Evolutionary conservation across 495 filamentous ascomycete genomes (phyloP), one percentile per base, ranked within the genome.

Genomic region (Lophium mytilinum): DNA sequence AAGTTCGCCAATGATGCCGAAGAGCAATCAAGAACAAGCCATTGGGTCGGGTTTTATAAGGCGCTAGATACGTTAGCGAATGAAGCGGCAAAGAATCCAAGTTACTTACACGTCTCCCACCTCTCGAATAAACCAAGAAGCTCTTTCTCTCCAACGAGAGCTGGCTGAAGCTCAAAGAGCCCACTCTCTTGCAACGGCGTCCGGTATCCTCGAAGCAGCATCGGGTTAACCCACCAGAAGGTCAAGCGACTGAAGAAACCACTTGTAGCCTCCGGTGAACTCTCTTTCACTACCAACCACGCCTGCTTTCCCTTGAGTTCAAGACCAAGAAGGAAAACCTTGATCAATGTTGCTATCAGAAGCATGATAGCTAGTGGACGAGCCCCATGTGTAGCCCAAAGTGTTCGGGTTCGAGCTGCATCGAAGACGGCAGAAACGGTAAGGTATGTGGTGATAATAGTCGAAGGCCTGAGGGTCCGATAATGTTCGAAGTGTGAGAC

Each of bases 401-500:
- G 40, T 50, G 55, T 57, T 8, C 55, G 45, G 14, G 50, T 42
- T 47, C 55, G 55, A 21, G 55, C 55, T 34, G 42, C 34, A 37
- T 57, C 35, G 18, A 57, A 57, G 18, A 57, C 12, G 24, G 33
- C 37, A 18, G 55, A 50, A 19, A 57, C 35, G 17, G 30, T 42
- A 9, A 57, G 55, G 47, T 50, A 57, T 14, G 50, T 42, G 36
- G 33, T 21, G 17, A 57, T 48, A 18, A 37, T 34, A 4, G 55
- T 50, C n/a, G 55, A 57, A 14, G 55, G 55, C 34, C 55, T 45
- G 42, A 46, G 12, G 19, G 35, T 57, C 21, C 55, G 34, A 21
- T 57, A 57, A 17, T 57, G 55, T 36, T 57, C 55, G 37, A 57
- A 57, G 24, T 57, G 37, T 12, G 55, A 57, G 3, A 51, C 47